Conservation (phyloP, 768 basidiomycete species). For the Rhizopogon roseolus region DNA sequence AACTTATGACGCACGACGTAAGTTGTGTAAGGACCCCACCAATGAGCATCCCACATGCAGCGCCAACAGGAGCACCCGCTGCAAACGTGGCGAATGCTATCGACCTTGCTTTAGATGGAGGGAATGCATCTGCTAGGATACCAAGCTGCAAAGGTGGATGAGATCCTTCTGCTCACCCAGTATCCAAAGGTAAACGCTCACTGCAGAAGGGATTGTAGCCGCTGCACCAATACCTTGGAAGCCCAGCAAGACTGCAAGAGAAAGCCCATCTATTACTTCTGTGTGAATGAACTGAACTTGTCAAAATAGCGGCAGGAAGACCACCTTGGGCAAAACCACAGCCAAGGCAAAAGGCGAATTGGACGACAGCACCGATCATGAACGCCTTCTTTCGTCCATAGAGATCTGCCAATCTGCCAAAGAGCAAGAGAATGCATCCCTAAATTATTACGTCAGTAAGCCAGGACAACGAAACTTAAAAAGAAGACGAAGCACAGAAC, state of each 20-base stretch:
- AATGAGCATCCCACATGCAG: slow-evolving; percentile 59
- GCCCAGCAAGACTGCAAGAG: slow-evolving; percentile 67
- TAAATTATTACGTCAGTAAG: slow-evolving; percentile 16
- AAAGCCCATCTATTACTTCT: slow-evolving; percentile 41
- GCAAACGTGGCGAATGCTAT: slow-evolving; percentile 80
- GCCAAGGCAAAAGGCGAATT: slow-evolving; percentile 54
- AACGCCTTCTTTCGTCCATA: slow-evolving; percentile 73
- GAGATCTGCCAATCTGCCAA: slow-evolving; percentile 76
- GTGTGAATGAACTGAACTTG: background rate
- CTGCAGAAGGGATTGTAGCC: slow-evolving; percentile 69
- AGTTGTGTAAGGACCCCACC: slow-evolving; percentile 69
- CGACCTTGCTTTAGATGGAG: slow-evolving; percentile 59
- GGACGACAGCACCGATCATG: slow-evolving; percentile 49
- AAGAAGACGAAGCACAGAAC: slow-evolving; percentile 44
- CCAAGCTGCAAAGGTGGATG: slow-evolving; percentile 48
- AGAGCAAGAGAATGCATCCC: slow-evolving; percentile 76
- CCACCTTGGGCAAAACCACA: slow-evolving; percentile 60
- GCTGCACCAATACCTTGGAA: slow-evolving; percentile 77
- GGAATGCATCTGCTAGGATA: slow-evolving; percentile 77
- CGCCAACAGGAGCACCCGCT: slow-evolving; percentile 82
- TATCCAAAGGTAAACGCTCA: slow-evolving; percentile 25
- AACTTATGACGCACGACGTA: slow-evolving; percentile 23
- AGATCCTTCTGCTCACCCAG: slow-evolving; percentile 1
- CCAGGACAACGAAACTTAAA: too few relatives aligned
- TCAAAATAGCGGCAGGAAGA: background rate